phyloP scores from a whole-genome alignment of 163 green algal genomes.

The Scenedesmus sp. region DNA sequence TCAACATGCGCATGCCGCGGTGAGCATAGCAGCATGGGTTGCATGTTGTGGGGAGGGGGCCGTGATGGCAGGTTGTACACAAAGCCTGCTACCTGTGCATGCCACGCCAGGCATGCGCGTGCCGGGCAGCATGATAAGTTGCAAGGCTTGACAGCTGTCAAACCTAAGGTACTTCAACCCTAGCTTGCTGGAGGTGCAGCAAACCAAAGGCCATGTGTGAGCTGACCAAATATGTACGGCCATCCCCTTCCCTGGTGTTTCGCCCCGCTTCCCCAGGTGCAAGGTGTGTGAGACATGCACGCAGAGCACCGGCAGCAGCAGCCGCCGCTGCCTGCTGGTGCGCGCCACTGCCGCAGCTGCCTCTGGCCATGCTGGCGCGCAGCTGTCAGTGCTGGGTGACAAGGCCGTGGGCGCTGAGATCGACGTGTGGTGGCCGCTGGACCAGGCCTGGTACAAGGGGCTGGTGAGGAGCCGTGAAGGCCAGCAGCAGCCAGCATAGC shows the following conservation, averaged over 20 bases:
- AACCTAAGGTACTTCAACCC: too few species aligned
- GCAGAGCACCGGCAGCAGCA: constrained; percentile 39
- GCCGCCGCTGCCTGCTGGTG: constrained; percentile 77
- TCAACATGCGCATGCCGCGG: constrained; percentile 54
- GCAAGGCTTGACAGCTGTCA: too few species aligned
- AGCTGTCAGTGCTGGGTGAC: constrained; percentile 72
- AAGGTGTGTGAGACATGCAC: constrained; percentile 57
- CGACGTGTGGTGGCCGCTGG: constrained; percentile 84
- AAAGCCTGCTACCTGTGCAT: too few species aligned
- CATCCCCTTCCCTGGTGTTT: not conserved
- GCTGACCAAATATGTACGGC: not conserved
- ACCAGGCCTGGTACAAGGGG: constrained; percentile 49
- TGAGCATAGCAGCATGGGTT: not conserved
- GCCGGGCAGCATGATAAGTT: too few species aligned
- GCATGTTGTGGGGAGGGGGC: too few species aligned
- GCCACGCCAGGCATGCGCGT: too few species aligned
- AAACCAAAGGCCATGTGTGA: not conserved
- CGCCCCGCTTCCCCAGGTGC: constrained; percentile 32
- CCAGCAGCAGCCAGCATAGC: not conserved
- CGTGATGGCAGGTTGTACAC: too few species aligned
- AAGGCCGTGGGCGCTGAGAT: constrained; percentile 75
- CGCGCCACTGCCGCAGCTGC: constrained; percentile 79
- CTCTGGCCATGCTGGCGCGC: constrained; percentile 75
- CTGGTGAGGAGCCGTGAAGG: not conserved
- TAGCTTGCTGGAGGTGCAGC: too few species aligned